phyloP scores from a whole-genome alignment of 78 protist species.

The Diacronema lutheri region DNA sequence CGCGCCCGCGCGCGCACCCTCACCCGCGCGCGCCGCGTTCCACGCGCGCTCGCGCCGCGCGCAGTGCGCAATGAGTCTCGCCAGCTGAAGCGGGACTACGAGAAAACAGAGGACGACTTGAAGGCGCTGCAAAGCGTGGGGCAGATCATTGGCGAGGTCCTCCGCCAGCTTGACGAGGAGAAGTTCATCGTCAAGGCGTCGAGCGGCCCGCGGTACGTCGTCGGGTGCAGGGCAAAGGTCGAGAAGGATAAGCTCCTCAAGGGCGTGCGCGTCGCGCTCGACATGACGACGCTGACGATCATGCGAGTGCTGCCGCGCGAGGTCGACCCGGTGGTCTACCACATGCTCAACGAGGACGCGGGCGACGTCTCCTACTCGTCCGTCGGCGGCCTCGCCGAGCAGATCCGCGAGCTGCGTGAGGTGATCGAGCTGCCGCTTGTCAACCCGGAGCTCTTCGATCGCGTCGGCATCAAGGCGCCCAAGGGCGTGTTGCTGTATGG shows the following conservation, averaged over 20 bases:
- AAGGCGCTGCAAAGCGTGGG: conserved; percentile 97
- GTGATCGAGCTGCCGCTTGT: conserved; percentile 97
- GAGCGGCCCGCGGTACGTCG: conserved; percentile 98
- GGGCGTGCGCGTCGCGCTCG: conserved; percentile 98
- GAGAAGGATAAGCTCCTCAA: conserved; percentile 76
- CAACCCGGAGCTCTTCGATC: conserved; percentile 96
- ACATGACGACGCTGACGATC: conserved; percentile 98
- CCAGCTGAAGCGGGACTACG: conserved; percentile 64
- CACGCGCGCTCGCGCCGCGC: background rate
- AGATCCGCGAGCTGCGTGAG: conserved; percentile 93
- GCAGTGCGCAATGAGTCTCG: conserved; percentile 43
- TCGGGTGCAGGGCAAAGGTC: conserved; percentile 79
- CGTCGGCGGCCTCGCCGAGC: conserved; percentile 78
- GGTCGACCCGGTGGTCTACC: conserved; percentile 98
- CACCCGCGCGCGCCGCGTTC: background rate
- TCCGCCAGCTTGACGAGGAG: conserved; percentile 94
- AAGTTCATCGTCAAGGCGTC: conserved; percentile 95
- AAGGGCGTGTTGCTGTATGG: conserved; percentile 97
- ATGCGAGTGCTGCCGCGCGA: conserved; percentile 90
- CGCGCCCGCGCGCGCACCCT: background rate
- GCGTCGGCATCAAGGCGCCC: conserved; percentile 98
- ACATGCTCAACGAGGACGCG: conserved; percentile 92
- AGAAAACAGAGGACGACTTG: conserved; percentile 93
- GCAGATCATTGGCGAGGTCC: conserved; percentile 98
- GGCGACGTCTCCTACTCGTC: conserved; percentile 1